Conservation (phyloP, 306 rosid species). For the Cucumis hystrix region DNA sequence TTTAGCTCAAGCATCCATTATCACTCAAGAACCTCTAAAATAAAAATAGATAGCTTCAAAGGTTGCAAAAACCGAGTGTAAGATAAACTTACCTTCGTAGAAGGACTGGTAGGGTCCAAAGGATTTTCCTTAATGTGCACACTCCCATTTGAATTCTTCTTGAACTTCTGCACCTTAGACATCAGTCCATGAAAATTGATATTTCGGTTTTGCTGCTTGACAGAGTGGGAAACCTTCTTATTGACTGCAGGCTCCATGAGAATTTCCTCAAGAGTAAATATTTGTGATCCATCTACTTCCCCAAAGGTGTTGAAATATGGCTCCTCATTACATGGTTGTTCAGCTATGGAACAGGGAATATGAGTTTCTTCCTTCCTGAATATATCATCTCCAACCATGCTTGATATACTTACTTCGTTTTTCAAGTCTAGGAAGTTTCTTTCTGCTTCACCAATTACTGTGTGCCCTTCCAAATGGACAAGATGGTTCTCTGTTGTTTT, state of each 20-base stretch:
- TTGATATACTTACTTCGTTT: neutral
- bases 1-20: neutral
- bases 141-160: conserved; percentile 15
- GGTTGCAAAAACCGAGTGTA: neutral
- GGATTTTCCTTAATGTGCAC: conserved; percentile 5
- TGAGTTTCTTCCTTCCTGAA: conserved; percentile 11
- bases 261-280: conserved; percentile 10
- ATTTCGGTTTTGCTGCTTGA: conserved; percentile 10
- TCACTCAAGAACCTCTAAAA: neutral
- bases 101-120: conserved; percentile 8
- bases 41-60: neutral
- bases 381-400: conserved; percentile 17
- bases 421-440: conserved; percentile 10
- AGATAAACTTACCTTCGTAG: conserved; percentile 25
- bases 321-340: conserved; percentile 15
- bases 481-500: conserved; percentile 8
- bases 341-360: conserved; percentile 4
- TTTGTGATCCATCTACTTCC: conserved; percentile 20
- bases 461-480: conserved; percentile 13
- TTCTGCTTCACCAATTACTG: conserved; percentile 9
- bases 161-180: conserved; percentile 15
- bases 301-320: conserved; percentile 13
- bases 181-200: conserved; percentile 19
- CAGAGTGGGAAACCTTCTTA: conserved; percentile 12
- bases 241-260: conserved; percentile 17